Conservation (phyloP, 164 flowering plant species). For the Chimonanthus salicifolius region DNA sequence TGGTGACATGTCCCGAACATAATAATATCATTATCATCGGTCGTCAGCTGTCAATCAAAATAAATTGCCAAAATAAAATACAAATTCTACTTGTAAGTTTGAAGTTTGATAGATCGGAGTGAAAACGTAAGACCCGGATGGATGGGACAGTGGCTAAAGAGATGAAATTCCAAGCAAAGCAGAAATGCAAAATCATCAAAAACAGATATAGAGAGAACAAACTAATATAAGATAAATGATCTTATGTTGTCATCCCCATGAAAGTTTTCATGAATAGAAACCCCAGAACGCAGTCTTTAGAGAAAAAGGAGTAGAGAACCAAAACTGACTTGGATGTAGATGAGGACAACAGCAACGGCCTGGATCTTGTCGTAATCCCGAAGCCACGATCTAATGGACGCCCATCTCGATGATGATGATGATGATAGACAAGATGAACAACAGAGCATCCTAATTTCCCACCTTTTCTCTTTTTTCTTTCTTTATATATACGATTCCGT, state of each 20-base stretch:
- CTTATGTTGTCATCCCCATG: not conserved
- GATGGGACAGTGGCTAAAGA: too few species aligned
- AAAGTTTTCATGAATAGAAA: not conserved
- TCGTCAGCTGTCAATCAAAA: too few species aligned
- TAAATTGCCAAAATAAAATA: too few species aligned
- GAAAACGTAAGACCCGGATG: too few species aligned
- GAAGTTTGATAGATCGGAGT: too few species aligned
- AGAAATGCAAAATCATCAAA: not conserved
- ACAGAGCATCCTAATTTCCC: conserved; percentile 42
- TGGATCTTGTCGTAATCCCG: conserved; percentile 73
- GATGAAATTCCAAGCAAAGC: too few species aligned
- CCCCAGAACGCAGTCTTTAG: not conserved
- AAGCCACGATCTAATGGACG: conserved; percentile 45
- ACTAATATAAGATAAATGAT: not conserved
- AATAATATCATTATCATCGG: too few species aligned
- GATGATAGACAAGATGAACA: conserved; percentile 8
- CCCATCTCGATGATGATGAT: conserved; percentile 13
- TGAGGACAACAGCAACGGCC: conserved; percentile 48
- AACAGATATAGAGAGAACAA: not conserved
- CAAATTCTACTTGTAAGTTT: too few species aligned
- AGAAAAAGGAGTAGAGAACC: not conserved
- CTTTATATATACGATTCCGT: too few species aligned
- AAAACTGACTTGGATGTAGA: conserved; percentile 59
- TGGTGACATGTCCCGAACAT: too few species aligned
- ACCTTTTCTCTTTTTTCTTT: too few species aligned